These are phyloP conservation scores for Neckera pumila DNA, from an alignment of 225 moss, liverwort and hornwort species.

Conservation along the genomic window DNA sequence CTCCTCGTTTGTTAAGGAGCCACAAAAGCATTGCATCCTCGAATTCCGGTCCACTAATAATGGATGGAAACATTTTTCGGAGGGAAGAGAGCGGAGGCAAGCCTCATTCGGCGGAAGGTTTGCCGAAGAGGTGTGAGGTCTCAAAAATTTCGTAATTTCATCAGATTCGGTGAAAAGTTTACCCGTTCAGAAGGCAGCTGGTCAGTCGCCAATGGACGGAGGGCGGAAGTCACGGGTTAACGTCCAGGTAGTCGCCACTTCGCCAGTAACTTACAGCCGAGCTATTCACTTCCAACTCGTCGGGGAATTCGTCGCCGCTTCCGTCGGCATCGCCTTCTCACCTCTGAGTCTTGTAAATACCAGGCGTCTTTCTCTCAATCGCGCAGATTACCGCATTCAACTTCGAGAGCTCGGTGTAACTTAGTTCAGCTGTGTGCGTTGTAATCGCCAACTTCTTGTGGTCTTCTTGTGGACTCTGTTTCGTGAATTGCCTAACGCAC, in stretches of 20 bases:
- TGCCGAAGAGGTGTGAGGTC: neutral
- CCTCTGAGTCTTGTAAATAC: neutral
- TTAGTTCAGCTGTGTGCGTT: neutral
- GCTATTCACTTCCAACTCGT: neutral
- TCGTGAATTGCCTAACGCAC: neutral
- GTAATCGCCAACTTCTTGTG: neutral
- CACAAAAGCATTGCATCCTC: neutral
- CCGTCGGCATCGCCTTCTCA: neutral
- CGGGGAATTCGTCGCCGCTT: constrained; percentile 1
- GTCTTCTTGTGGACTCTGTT: neutral
- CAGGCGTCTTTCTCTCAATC: accelerated
- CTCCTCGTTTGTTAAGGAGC: neutral
- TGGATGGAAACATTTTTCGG: neutral
- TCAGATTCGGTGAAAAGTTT: neutral
- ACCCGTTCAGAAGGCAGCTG: neutral
- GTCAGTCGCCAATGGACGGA: neutral
- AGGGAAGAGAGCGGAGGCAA: neutral
- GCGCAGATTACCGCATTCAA: neutral
- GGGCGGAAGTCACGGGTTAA: constrained; percentile 11
- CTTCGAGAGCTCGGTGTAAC: neutral
- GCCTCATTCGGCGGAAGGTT: neutral
- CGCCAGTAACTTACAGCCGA: too few relatives aligned
- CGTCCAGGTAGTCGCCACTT: neutral
- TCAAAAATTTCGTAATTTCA: neutral
- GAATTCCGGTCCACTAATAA: neutral